phyloP scores from a whole-genome alignment of 2,329 filamentous ascomycete species.

The Domatiomyces globalis region DNA sequence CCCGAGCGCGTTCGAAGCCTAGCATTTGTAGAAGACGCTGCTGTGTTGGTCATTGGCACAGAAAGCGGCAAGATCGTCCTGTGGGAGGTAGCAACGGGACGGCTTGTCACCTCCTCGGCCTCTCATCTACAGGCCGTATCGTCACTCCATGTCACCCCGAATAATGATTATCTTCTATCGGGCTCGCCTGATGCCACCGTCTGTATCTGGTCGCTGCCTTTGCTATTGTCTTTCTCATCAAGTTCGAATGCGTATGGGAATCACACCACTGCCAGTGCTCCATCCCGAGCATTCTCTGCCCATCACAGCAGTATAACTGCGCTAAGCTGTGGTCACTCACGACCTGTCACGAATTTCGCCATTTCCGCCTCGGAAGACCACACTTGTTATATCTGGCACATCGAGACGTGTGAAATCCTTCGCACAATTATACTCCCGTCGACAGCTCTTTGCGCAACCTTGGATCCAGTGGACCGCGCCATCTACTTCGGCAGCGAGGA shows the following conservation, averaged over 20 bases:
- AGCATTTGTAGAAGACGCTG: conserved; percentile 47
- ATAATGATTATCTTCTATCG: conserved; percentile 38
- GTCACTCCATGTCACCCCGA: conserved; percentile 55
- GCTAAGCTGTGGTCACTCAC: conserved; percentile 49
- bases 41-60: conserved; percentile 63
- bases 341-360: conserved; percentile 63
- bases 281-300: conserved; percentile 61
- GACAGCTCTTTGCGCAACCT: conserved; percentile 54
- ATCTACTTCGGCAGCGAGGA: conserved; percentile 71
- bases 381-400: conserved; percentile 87
- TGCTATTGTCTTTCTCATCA: conserved; percentile 50
- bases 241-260: conserved; percentile 34
- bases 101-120: conserved; percentile 31
- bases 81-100: conserved; percentile 63
- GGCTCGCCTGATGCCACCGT: conserved; percentile 61
- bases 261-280: conserved; percentile 40
- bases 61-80: conserved; percentile 72
- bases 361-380: conserved; percentile 75
- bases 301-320: conserved; percentile 41
- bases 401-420: conserved; percentile 59
- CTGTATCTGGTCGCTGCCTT: conserved; percentile 76
- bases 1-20: conserved; percentile 72
- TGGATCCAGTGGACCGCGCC: conserved; percentile 74
- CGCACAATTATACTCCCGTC: conserved; percentile 68
- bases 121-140: conserved; percentile 45